These are phyloP conservation scores for Alternaria tenuissima DNA, from an alignment of 2,329 filamentous ascomycete genomes.

Conservation along the genomic window DNA sequence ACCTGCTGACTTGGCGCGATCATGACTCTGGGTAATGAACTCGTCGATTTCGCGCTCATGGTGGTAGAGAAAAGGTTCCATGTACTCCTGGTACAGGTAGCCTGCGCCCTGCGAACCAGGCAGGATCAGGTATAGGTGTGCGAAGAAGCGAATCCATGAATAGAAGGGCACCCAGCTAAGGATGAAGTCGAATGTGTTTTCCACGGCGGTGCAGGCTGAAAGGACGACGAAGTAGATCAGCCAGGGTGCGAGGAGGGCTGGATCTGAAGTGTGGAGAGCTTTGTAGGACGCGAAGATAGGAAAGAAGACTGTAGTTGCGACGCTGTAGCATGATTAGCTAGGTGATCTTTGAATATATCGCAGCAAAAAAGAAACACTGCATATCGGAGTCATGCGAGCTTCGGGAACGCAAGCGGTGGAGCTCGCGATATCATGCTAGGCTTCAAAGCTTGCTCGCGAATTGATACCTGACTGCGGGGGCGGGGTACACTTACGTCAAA, in stretches of 20 bases:
- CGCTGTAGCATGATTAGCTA: slow-evolving; percentile 37
- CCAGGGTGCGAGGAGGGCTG: slow-evolving; percentile 92
- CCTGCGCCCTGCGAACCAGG: slow-evolving; percentile 95
- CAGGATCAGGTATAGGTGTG: slow-evolving; percentile 94
- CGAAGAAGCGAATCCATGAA: slow-evolving; percentile 84
- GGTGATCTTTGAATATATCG: background rate
- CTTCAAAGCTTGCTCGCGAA: slow-evolving; percentile 21
- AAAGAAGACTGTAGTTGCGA: slow-evolving; percentile 81
- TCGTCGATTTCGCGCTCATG: slow-evolving; percentile 91
- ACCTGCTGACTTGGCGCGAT: slow-evolving; percentile 77
- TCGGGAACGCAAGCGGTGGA: slow-evolving; percentile 7
- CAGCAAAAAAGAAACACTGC: slow-evolving; percentile 4
- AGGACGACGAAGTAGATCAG: slow-evolving; percentile 99
- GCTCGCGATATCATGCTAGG: slow-evolving; percentile 9
- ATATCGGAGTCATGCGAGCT: slow-evolving; percentile 21
- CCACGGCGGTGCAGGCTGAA: slow-evolving; percentile 79
- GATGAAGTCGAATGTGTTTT: slow-evolving; percentile 89
- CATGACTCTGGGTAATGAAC: slow-evolving; percentile 83
- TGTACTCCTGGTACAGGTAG: slow-evolving; percentile 80
- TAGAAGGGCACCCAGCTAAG: slow-evolving; percentile 94
- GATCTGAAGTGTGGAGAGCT: slow-evolving; percentile 90
- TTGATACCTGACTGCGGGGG: slow-evolving; percentile 27
- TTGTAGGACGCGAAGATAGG: slow-evolving; percentile 98
- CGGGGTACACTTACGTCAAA: slow-evolving; percentile 47
- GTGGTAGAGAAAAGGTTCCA: slow-evolving; percentile 86